Base-by-base conservation (phyloP, 2,329 filamentous ascomycete genomes). In the Nannizziopsis arthrosporioides region DNA sequence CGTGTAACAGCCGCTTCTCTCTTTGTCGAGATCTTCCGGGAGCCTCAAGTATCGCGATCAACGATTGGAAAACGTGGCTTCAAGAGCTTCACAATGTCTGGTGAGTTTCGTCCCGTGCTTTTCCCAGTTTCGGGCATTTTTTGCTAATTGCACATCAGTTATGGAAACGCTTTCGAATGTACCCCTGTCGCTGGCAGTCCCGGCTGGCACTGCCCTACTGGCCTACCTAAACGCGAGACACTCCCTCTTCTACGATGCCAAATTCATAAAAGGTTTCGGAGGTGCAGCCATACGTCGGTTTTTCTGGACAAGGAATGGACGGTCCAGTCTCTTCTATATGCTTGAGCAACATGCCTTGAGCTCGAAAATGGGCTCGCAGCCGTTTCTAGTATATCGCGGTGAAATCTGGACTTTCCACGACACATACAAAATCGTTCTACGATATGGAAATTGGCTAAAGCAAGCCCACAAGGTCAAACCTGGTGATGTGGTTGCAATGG, bases 221-320 rank as follows among this genome's bases (percentile, higher is more conserved):
- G 83, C 85, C 30, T 94, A 93, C 63, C 64, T 90, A 56, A 86
- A 92, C 60, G 87, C 84, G 37, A 80, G 77, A 61, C 75, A 74
- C 50, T 73, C 76, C 5, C 56, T 89, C 39, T 80, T 72, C 61
- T 80, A 85, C 61, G 87, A 94, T 63, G 63, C 71, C 38, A 61
- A 66, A 6, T 62, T 88, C 12, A 58, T 90, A n/a, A 71, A 68
- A 31, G 73, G 73, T 45, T 64, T 77, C 35, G 34, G 77, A 10
- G 72, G 71, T 27, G 65, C 73, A 14, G 56, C 68, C 10, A 52
- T 74, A 36, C 67, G 65, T 14, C 62, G 71, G 40, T 59, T 63
- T 7, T 62, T 70, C 51, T 71, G 74, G 53, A 72, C 80, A 57
- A 72, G 70, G 46, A 68, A 66, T 17, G 82, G 84, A 56, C 75